Percentiles rank a stretch among this genome's conserved stretches.
Evolutionary conservation across 345 rosid species (phyloP).

Genomic region (Euphorbia peplus): DNA sequence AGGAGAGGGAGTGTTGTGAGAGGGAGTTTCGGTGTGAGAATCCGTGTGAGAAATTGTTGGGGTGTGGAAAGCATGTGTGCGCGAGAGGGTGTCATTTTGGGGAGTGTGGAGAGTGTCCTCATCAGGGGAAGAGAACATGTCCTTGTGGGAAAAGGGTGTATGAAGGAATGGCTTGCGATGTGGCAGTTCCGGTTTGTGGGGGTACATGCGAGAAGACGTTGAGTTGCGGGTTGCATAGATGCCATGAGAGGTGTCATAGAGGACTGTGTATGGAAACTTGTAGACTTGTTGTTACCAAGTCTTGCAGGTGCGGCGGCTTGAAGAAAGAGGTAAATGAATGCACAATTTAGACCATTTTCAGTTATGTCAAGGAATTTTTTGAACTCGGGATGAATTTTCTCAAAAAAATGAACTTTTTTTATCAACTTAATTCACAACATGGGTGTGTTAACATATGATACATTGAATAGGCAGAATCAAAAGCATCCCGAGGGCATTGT

Average conservation of each 20-base stretch:
- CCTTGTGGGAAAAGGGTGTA: slow-evolving; percentile 81
- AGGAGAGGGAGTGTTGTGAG: slow-evolving; percentile 72
- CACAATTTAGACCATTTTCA: slow-evolving; percentile 3
- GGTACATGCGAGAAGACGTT: slow-evolving; percentile 75
- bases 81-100: slow-evolving; percentile 74
- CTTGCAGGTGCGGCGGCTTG: slow-evolving; percentile 67
- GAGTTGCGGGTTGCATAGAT: slow-evolving; percentile 68
- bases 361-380: background rate
- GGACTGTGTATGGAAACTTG: slow-evolving; percentile 84
- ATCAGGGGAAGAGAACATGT: slow-evolving; percentile 79
- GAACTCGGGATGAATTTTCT: too few relatives aligned
- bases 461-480: too few relatives aligned
- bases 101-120: slow-evolving; percentile 72
- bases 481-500: too few relatives aligned
- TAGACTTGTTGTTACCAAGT: slow-evolving; percentile 64
- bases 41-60: slow-evolving; percentile 51
- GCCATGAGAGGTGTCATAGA: slow-evolving; percentile 85
- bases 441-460: too few relatives aligned
- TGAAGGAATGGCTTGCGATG: slow-evolving; percentile 80
- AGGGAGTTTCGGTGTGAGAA: slow-evolving; percentile 69
- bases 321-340: slow-evolving; percentile 73
- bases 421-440: too few relatives aligned
- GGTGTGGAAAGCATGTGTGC: slow-evolving; percentile 74
- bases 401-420: too few relatives aligned
- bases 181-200: slow-evolving; percentile 64